Percentiles rank a stretch among this genome's conserved stretches.
Conservation (phyloP, 768 basidiomycete species). For the Lactarius evosmus region DNA sequence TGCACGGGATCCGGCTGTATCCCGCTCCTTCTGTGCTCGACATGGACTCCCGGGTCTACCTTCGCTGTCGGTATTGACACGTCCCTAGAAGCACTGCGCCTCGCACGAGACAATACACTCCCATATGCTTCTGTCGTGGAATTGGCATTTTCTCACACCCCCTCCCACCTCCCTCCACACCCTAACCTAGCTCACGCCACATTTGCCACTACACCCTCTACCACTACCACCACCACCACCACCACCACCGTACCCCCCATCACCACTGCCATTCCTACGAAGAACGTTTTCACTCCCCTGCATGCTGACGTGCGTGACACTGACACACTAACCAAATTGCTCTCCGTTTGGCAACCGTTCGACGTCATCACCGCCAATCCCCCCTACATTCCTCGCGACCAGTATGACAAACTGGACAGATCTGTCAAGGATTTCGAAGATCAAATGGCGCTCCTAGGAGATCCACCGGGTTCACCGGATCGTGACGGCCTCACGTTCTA, state of each 20-base stretch:
- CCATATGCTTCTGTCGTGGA: slow-evolving; percentile 26
- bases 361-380: slow-evolving; percentile 84
- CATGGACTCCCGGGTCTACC: slow-evolving; percentile 54
- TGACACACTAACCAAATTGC: slow-evolving; percentile 14
- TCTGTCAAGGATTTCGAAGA: slow-evolving; percentile 82
- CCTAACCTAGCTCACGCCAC: not conserved
- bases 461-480: slow-evolving; percentile 42
- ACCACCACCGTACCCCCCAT: not conserved
- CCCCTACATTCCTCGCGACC: slow-evolving; percentile 73
- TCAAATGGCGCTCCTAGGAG: slow-evolving; percentile 75
- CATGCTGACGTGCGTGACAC: slow-evolving; percentile 44
- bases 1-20: slow-evolving; percentile 95
- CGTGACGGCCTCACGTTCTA: slow-evolving; percentile 65
- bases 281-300: slow-evolving; percentile 35
- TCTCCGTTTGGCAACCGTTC: slow-evolving; percentile 44
- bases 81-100: slow-evolving; percentile 52
- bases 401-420: slow-evolving; percentile 59
- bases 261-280: not conserved
- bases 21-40: slow-evolving; percentile 73
- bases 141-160: not conserved
- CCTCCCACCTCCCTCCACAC: not conserved
- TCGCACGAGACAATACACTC: slow-evolving; percentile 47
- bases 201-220: not conserved
- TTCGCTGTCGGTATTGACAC: slow-evolving; percentile 67
- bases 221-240: not conserved